A percentile compares a stretch with the other conserved stretches of the same genome.
Conservation (phyloP, 2,329 filamentous ascomycete genomes). For the Fusarium beomiforme region DNA sequence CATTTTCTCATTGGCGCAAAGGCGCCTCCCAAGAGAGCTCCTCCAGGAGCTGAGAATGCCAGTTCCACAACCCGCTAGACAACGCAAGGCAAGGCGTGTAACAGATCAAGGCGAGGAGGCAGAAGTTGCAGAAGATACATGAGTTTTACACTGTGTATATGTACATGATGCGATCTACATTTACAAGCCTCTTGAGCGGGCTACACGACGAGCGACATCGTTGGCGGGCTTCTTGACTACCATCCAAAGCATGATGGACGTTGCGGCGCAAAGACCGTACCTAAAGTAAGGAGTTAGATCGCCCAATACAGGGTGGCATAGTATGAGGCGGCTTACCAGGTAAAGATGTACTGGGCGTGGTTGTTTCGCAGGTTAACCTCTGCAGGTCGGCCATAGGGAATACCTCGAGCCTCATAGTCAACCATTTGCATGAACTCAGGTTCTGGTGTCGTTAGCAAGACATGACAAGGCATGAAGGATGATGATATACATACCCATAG, state of each 20-base stretch:
- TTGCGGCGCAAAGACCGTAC: conserved; percentile 87
- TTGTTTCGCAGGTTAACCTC: conserved; percentile 97
- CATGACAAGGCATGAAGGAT: not conserved
- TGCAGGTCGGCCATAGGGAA: conserved; percentile 87
- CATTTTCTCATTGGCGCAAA: conserved; percentile 85
- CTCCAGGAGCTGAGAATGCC: conserved; percentile 84
- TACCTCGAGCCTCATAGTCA: conserved; percentile 80
- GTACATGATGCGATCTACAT: conserved; percentile 12
- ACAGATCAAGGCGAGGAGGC: conserved; percentile 47
- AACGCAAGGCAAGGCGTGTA: conserved; percentile 50
- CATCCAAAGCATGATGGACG: conserved; percentile 96
- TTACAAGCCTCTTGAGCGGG: conserved; percentile 44
- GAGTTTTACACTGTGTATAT: conserved; percentile 32
- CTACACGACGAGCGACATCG: conserved; percentile 75
- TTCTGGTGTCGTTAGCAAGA: conserved; percentile 58
- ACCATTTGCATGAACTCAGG: conserved; percentile 81
- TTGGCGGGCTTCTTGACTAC: conserved; percentile 87
- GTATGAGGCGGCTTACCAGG: conserved; percentile 74
- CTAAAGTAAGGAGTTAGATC: conserved; percentile 55
- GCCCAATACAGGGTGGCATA: not conserved
- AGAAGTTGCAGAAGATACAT: conserved; percentile 50
- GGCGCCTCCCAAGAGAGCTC: conserved; percentile 82
- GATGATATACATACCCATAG: conserved; percentile 73
- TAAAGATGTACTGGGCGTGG: conserved; percentile 98
- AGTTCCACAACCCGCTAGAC: conserved; percentile 62